A percentile compares a stretch with the other conserved stretches of the same genome.
These are phyloP conservation scores for Coniophora puteana DNA, from an alignment of 1,284 basidiomycete genomes.

Conservation along the genomic window DNA sequence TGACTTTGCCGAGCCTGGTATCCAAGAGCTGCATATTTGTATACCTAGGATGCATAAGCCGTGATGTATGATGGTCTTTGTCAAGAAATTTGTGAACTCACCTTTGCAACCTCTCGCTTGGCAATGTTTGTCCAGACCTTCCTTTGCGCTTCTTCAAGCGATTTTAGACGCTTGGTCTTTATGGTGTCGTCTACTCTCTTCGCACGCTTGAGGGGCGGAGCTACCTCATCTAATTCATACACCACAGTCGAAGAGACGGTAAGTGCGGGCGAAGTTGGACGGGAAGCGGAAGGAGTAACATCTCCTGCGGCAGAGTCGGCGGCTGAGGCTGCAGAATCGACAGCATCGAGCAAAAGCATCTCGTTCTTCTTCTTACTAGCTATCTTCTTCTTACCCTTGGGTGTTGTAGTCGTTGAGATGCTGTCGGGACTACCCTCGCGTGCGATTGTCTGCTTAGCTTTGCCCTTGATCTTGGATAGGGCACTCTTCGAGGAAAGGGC, in stretches of 20 bases:
- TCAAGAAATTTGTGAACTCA: slow-evolving; percentile 24
- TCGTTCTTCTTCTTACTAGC: slow-evolving; percentile 45
- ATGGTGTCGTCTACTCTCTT: slow-evolving; percentile 70
- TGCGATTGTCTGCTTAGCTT: slow-evolving; percentile 36
- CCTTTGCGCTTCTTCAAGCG: slow-evolving; percentile 78
- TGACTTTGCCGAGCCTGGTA: slow-evolving; percentile 64
- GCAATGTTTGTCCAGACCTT: slow-evolving; percentile 88
- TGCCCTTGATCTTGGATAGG: slow-evolving; percentile 30
- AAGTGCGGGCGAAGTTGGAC: slow-evolving; percentile 59
- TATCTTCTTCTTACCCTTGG: slow-evolving; percentile 37
- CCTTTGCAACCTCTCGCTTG: slow-evolving; percentile 78
- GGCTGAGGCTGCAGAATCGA: slow-evolving; percentile 53
- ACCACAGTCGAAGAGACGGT: slow-evolving; percentile 53
- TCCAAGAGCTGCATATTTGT: slow-evolving; percentile 70
- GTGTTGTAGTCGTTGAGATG: slow-evolving; percentile 26
- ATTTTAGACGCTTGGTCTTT: slow-evolving; percentile 70
- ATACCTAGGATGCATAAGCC: slow-evolving; percentile 51
- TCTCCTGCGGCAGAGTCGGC: slow-evolving; percentile 57
- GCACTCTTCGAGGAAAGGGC: slow-evolving; percentile 18
- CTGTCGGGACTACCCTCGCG: slow-evolving; percentile 45
- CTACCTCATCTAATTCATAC: slow-evolving; percentile 65
- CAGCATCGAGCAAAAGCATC: slow-evolving; percentile 34
- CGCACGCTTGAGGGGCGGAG: slow-evolving; percentile 67
- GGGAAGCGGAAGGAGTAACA: slow-evolving; percentile 50
- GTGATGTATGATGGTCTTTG: slow-evolving; percentile 5